These are phyloP conservation scores for Dryas drummondii DNA, from an alignment of 306 rosid genomes.

Conservation along the genomic window DNA sequence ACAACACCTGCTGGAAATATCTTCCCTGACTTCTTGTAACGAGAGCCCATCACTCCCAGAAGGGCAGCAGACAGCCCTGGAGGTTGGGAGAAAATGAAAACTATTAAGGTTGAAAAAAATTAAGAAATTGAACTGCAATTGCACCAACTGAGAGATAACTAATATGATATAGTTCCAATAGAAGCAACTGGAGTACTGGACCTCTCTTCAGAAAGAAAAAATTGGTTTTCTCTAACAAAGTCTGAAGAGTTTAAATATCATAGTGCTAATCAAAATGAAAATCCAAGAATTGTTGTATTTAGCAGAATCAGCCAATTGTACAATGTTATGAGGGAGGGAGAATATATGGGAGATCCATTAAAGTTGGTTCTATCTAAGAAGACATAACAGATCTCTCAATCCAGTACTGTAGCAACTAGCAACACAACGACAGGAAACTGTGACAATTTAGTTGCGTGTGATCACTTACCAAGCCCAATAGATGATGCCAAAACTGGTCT, in stretches of 20 bases:
- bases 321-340: not conserved
- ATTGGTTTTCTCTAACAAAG: not conserved
- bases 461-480: conserved; percentile 80
- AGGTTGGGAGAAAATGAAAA: conserved; percentile 7
- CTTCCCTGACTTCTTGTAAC: conserved; percentile 90
- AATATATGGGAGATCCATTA: not conserved
- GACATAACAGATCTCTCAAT: not conserved
- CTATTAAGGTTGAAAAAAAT: conserved; percentile 6
- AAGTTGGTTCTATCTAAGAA: not conserved
- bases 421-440: not conserved
- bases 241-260: not conserved
- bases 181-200: not conserved
- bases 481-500: conserved; percentile 88
- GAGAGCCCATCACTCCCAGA: conserved; percentile 90
- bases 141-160: not conserved
- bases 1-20: conserved; percentile 95
- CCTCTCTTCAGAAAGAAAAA: not conserved
- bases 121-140: not conserved
- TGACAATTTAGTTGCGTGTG: conserved; percentile 1
- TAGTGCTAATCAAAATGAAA: not conserved
- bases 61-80: conserved; percentile 90
- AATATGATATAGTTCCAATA: not conserved
- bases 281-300: not conserved
- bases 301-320: not conserved
- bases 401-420: not conserved